These are phyloP conservation scores for Penicillium psychrosexuale DNA, from an alignment of 2,329 filamentous ascomycete genomes.

Conservation along the genomic window DNA sequence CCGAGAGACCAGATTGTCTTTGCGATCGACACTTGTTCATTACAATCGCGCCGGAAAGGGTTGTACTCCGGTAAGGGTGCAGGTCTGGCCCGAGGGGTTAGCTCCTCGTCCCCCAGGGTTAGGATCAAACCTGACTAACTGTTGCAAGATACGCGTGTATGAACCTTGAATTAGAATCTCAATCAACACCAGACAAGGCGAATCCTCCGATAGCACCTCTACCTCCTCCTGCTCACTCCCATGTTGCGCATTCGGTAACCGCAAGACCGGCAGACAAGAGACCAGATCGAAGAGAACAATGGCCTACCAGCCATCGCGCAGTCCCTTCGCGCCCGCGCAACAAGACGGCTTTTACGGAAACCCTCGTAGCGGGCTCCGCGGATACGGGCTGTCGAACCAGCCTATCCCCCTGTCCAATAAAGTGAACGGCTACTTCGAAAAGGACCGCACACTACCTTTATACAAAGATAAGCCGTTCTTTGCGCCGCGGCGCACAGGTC, in stretches of 20 bases:
- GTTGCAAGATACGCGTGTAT: not conserved
- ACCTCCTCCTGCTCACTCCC: not conserved
- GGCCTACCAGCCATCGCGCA: constrained; percentile 59
- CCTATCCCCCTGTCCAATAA: constrained; percentile 57
- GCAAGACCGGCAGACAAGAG: constrained; percentile 6
- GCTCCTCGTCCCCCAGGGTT: not conserved
- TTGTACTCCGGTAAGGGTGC: not conserved
- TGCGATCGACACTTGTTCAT: not conserved
- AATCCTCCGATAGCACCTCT: not conserved
- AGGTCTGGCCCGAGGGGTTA: not conserved
- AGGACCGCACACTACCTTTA: constrained; percentile 71
- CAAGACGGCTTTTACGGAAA: constrained; percentile 28
- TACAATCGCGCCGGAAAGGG: not conserved
- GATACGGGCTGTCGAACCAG: constrained; percentile 36
- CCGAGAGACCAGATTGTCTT: not conserved
- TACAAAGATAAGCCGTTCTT: constrained; percentile 98
- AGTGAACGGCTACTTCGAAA: constrained; percentile 63
- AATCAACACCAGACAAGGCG: not conserved
- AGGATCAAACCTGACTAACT: not conserved
- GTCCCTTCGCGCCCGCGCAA: constrained; percentile 7
- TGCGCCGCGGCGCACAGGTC: constrained; percentile 52
- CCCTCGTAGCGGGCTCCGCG: constrained; percentile 36
- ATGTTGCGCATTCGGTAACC: constrained; percentile 13
- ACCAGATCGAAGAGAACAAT: constrained; percentile 22
- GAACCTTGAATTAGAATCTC: not conserved